Conservation (phyloP, 345 rosid species). For the Gossypium sturtianum region DNA sequence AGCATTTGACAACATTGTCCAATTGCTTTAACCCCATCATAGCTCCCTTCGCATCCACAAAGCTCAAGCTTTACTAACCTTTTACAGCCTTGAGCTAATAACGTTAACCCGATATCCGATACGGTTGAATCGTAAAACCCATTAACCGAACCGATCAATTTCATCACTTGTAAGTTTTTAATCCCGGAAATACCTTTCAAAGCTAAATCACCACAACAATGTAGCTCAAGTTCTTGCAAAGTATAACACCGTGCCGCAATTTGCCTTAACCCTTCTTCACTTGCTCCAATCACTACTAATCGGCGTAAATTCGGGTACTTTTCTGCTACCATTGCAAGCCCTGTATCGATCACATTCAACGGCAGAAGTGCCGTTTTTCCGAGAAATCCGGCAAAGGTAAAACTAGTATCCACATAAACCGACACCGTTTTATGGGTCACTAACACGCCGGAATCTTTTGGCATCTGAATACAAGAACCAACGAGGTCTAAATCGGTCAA, state of each 20-base stretch:
- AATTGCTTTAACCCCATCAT: conserved; percentile 61
- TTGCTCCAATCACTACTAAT: conserved; percentile 34
- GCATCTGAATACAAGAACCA: conserved; percentile 29
- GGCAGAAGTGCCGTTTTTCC: conserved; percentile 24
- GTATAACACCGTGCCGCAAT: conserved; percentile 36
- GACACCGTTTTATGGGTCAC: conserved; percentile 29
- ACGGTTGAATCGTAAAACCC: conserved; percentile 37
- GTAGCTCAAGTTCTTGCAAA: conserved; percentile 59
- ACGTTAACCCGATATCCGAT: conserved; percentile 58
- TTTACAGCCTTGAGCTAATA: conserved; percentile 57
- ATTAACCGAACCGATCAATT: conserved; percentile 33
- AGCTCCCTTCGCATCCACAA: conserved; percentile 67
- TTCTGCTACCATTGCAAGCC: conserved; percentile 33
- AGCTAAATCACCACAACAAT: conserved; percentile 43
- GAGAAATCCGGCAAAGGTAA: conserved; percentile 12
- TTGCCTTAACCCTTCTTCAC: conserved; percentile 37
- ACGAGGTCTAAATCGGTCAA: conserved; percentile 34
- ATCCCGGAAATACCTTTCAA: conserved; percentile 48
- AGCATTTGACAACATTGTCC: conserved; percentile 77
- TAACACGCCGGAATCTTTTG: conserved; percentile 32
- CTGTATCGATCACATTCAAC: conserved; percentile 25
- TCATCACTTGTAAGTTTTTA: conserved; percentile 50
- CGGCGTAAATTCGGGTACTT: conserved; percentile 46
- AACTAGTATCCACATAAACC: conserved; percentile 19
- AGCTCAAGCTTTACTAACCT: conserved; percentile 57